Percentiles rank a stretch among this genome's conserved stretches.
These are phyloP conservation scores for Xanthoparmelia taractica DNA, from an alignment of 495 filamentous ascomycete species.

Conservation along the genomic window DNA sequence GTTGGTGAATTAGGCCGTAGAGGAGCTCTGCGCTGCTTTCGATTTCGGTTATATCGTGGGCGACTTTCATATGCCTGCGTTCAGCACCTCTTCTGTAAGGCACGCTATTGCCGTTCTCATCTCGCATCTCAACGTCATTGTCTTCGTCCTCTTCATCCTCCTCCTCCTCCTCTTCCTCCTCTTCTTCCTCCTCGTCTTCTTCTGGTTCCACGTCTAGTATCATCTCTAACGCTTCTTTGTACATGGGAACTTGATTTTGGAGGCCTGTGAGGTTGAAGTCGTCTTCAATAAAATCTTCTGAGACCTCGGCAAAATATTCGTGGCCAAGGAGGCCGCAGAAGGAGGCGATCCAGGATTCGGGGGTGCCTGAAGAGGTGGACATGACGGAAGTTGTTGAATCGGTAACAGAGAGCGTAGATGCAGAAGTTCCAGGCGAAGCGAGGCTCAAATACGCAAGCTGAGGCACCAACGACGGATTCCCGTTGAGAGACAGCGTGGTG, in stretches of 20 bases:
- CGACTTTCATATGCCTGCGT: constrained; percentile 76
- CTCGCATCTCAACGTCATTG: constrained; percentile 60
- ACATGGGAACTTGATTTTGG: constrained; percentile 94
- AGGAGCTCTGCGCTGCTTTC: constrained; percentile 95
- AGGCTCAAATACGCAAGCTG: constrained; percentile 25
- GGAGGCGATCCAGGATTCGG: constrained; percentile 94
- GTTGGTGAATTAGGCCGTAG: constrained; percentile 96
- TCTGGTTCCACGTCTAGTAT: constrained; percentile 97
- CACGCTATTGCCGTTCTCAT: constrained; percentile 67
- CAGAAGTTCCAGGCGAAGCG: constrained; percentile 34
- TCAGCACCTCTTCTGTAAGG: constrained; percentile 55
- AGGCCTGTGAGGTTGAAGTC: constrained; percentile 97
- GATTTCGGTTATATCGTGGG: constrained; percentile 86
- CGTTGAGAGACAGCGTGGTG: constrained; percentile 27
- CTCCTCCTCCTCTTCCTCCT: constrained; percentile 60
- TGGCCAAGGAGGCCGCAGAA: constrained; percentile 94
- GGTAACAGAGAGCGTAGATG: constrained; percentile 37
- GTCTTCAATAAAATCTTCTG: constrained; percentile 98
- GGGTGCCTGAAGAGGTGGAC: constrained; percentile 70
- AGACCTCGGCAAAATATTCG: constrained; percentile 98
- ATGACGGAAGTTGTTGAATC: constrained; percentile 46
- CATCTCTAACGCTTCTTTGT: constrained; percentile 96
- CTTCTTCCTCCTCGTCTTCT: constrained; percentile 76
- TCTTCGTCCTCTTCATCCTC: constrained; percentile 75
- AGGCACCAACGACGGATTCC: constrained; percentile 21